Percentiles rank a stretch among this genome's conserved stretches.
Evolutionary conservation across 1,139 yeast species (phyloP).

Genomic region (Wickerhamomyces sp.): DNA sequence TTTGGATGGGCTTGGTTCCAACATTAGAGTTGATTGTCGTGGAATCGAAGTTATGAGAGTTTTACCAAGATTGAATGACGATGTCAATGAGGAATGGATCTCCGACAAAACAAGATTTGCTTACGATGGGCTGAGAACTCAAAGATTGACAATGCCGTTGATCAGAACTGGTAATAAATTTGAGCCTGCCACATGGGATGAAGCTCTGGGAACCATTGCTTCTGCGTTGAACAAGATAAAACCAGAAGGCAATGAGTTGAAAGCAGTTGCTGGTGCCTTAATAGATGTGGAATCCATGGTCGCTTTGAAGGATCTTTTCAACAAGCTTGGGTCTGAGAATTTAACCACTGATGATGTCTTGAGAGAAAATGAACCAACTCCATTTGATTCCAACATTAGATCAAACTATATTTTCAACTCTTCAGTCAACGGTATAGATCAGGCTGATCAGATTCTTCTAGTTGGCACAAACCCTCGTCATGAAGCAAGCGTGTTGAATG

Average conservation of each 20-base stretch:
- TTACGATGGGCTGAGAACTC: slow-evolving; percentile 81
- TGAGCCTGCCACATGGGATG: slow-evolving; percentile 83
- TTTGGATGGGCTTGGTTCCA: slow-evolving; percentile 78
- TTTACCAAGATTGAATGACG: slow-evolving; percentile 81
- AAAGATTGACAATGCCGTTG: slow-evolving; percentile 79
- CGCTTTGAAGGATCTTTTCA: slow-evolving; percentile 73
- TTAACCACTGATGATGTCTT: slow-evolving; percentile 62
- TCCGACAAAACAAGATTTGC: slow-evolving; percentile 86
- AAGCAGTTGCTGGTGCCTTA: slow-evolving; percentile 80
- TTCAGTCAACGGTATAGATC: slow-evolving; percentile 74
- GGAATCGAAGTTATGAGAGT: slow-evolving; percentile 89
- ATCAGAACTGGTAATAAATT: slow-evolving; percentile 68
- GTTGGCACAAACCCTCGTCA: slow-evolving; percentile 87
- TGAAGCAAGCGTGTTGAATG: slow-evolving; percentile 85
- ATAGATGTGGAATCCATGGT: slow-evolving; percentile 82
- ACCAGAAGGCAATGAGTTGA: slow-evolving; percentile 68
- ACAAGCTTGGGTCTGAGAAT: slow-evolving; percentile 77
- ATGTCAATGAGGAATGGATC: slow-evolving; percentile 89
- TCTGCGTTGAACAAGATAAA: slow-evolving; percentile 53
- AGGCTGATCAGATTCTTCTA: slow-evolving; percentile 73
- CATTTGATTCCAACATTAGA: slow-evolving; percentile 71
- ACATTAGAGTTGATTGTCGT: slow-evolving; percentile 79
- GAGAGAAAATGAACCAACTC: slow-evolving; percentile 43
- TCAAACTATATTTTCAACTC: slow-evolving; percentile 80
- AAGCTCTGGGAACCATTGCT: slow-evolving; percentile 69